A percentile compares a stretch with the other conserved stretches of the same genome.
These are phyloP conservation scores for Sugiyamaella sp. DNA, from an alignment of 1,139 yeast species.

Conservation along the genomic window DNA sequence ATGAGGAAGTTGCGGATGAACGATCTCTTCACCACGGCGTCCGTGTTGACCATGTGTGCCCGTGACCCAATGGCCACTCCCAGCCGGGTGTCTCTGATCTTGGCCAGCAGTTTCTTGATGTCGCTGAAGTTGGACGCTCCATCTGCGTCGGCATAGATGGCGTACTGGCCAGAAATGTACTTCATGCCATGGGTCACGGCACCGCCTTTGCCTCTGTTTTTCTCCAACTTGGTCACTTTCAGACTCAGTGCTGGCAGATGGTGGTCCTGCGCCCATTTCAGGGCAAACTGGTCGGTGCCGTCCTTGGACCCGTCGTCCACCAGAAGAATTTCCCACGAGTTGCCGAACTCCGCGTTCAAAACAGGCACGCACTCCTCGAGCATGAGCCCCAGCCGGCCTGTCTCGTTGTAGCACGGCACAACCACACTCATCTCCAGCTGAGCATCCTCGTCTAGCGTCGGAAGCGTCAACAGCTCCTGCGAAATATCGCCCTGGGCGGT, in stretches of 20 bases:
- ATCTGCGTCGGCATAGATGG: conserved; percentile 95
- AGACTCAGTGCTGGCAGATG: conserved; percentile 58
- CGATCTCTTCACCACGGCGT: conserved; percentile 92
- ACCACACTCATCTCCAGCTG: conserved; percentile 60
- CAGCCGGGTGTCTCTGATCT: conserved; percentile 43
- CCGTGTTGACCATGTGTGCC: conserved; percentile 95
- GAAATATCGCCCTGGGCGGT: conserved; percentile 40
- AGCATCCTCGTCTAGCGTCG: conserved; percentile 28
- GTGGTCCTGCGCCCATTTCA: conserved; percentile 57
- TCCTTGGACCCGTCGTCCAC: conserved; percentile 94
- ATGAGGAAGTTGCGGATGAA: conserved; percentile 85
- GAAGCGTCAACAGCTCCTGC: conserved; percentile 31
- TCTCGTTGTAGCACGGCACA: conserved; percentile 91
- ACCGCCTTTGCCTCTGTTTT: conserved; percentile 96
- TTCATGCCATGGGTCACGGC: conserved; percentile 95
- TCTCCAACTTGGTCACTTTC: conserved; percentile 65
- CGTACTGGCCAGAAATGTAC: conserved; percentile 70
- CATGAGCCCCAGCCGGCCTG: conserved; percentile 70
- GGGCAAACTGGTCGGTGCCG: conserved; percentile 73
- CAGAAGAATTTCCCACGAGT: conserved; percentile 70
- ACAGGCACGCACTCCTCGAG: conserved; percentile 71
- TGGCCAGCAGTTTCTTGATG: conserved; percentile 54
- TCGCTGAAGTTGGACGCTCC: conserved; percentile 90
- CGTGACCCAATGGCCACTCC: conserved; percentile 88
- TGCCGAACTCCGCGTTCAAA: conserved; percentile 47